Evolutionary conservation across 305 asterid species (phyloP).

Genomic region (Coffea humblotiana): DNA sequence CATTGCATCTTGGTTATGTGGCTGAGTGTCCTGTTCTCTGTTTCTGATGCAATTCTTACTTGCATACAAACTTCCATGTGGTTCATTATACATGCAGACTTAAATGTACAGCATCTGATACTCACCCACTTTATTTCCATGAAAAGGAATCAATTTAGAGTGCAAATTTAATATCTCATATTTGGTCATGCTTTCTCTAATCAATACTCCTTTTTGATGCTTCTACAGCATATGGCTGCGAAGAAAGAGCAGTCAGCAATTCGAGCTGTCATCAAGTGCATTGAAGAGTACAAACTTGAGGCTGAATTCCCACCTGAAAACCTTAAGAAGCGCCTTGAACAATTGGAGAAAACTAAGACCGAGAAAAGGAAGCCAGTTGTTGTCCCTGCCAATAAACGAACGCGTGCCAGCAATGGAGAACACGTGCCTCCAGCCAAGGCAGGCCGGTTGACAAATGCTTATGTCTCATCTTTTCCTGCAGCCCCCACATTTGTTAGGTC

Average conservation of each 20-base stretch:
- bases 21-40: not conserved
- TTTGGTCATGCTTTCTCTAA: not conserved
- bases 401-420: conserved; percentile 85
- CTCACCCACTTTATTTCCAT: not conserved
- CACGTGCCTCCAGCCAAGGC: conserved; percentile 99
- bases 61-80: not conserved
- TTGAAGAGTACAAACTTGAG: conserved; percentile 93
- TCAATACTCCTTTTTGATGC: not conserved
- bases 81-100: not conserved
- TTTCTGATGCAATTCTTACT: not conserved
- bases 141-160: not conserved
- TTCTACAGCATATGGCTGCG: conserved; percentile 76
- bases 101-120: not conserved
- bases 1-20: not conserved
- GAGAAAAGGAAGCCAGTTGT: conserved; percentile 80
- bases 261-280: conserved; percentile 90
- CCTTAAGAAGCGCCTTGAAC: conserved; percentile 90
- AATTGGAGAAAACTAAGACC: conserved; percentile 68
- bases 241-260: conserved; percentile 97
- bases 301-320: conserved; percentile 74
- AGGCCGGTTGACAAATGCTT: conserved; percentile 93
- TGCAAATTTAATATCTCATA: not conserved
- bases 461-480: conserved; percentile 92
- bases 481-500: conserved; percentile 77
- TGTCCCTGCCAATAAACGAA: conserved; percentile 87